Evolutionary conservation across 2,329 filamentous ascomycete genomes (phyloP).

Genomic region (Colletotrichum sp.): DNA sequence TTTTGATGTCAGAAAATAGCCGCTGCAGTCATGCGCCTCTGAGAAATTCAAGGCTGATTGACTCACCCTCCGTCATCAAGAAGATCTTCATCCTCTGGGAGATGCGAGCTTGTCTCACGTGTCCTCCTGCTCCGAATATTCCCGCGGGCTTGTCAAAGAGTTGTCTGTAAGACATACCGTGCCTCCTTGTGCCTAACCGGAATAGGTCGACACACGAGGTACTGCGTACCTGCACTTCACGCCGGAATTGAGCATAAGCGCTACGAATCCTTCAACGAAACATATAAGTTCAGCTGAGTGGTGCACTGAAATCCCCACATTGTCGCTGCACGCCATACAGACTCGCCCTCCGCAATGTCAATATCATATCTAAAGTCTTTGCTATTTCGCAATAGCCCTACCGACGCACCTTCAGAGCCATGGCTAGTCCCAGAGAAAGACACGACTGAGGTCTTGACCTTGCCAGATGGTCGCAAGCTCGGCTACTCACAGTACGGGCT

Average conservation of each 20-base stretch:
- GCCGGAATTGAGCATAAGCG: not conserved
- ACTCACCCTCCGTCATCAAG: not conserved
- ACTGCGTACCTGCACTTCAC: not conserved
- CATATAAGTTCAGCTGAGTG: not conserved
- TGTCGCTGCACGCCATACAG: not conserved
- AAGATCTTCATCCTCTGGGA: not conserved
- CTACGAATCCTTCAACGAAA: not conserved
- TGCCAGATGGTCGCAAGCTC: conserved; percentile 44
- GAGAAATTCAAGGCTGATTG: not conserved
- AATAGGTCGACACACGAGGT: not conserved
- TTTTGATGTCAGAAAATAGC: not conserved
- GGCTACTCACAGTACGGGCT: conserved; percentile 45
- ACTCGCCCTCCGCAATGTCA: not conserved
- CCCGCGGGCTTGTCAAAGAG: not conserved
- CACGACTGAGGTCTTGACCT: conserved; percentile 29
- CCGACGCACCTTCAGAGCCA: not conserved
- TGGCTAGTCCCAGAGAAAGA: conserved; percentile 7
- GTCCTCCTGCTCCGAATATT: not conserved
- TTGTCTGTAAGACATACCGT: not conserved
- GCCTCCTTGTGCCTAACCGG: not conserved
- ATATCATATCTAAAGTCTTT: conserved; percentile 1
- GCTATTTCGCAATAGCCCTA: not conserved
- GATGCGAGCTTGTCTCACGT: not conserved
- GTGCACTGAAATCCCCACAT: too few species aligned
- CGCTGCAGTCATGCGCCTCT: not conserved